phyloP scores from a whole-genome alignment of 2,329 filamentous ascomycete genomes.

The Rhynchosporium graminicola region DNA sequence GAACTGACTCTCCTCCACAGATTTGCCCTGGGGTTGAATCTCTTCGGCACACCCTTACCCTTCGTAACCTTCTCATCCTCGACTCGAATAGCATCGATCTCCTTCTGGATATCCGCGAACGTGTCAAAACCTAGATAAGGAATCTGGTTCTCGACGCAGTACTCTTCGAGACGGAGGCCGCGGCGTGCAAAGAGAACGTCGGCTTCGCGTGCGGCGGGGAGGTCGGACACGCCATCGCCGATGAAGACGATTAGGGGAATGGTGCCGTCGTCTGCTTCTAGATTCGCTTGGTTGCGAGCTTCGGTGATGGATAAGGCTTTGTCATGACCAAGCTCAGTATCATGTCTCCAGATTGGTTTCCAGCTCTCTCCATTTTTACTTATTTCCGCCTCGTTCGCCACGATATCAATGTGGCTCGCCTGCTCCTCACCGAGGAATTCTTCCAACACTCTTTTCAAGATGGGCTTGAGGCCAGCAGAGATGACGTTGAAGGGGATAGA shows the following conservation, averaged over 20 bases:
- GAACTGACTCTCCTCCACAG: constrained; percentile 65
- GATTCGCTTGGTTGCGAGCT: constrained; percentile 55
- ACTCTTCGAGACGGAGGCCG: constrained; percentile 65
- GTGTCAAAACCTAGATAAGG: constrained; percentile 63
- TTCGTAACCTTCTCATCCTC: constrained; percentile 63
- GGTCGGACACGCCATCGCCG: constrained; percentile 68
- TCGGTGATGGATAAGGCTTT: constrained; percentile 66
- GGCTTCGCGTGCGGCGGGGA: constrained; percentile 64
- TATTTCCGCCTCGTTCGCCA: constrained; percentile 67
- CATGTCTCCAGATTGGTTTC: constrained; percentile 68
- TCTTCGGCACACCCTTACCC: constrained; percentile 57
- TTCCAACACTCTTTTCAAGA: constrained; percentile 62
- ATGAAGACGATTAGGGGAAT: constrained; percentile 70
- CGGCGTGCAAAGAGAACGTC: constrained; percentile 68
- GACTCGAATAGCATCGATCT: constrained; percentile 57
- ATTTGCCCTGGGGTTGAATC: constrained; percentile 69
- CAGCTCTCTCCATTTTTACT: constrained; percentile 57
- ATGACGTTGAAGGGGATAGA: constrained; percentile 70
- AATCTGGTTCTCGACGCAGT: constrained; percentile 63
- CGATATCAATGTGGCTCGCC: constrained; percentile 62
- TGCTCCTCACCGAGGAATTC: constrained; percentile 63
- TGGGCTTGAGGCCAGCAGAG: constrained; percentile 66
- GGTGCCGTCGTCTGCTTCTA: constrained; percentile 58
- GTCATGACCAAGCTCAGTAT: constrained; percentile 65
- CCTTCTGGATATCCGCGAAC: constrained; percentile 64